A percentile compares a stretch with the other conserved stretches of the same genome.
Evolutionary conservation across 2,329 filamentous ascomycete genomes (phyloP).

Genomic region (Colletotrichum sp.): DNA sequence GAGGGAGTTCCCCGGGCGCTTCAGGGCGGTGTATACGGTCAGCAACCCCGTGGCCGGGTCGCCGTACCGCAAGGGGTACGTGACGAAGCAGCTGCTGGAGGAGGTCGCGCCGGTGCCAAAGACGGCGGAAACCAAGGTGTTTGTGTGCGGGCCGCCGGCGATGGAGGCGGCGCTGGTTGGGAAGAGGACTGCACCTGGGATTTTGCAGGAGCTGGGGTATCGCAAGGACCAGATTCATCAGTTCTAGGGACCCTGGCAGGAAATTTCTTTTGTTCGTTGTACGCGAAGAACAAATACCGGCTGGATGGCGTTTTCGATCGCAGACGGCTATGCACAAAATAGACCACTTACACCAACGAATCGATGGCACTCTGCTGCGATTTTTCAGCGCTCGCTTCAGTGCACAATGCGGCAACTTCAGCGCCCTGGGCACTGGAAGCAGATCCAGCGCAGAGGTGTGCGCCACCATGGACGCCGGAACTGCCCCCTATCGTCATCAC

Average conservation of each 20-base stretch:
- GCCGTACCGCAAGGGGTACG: slow-evolving; percentile 56
- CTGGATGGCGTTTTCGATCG: not conserved
- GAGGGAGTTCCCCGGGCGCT: slow-evolving; percentile 55
- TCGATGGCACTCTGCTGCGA: not conserved
- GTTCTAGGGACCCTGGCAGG: slow-evolving; percentile 45
- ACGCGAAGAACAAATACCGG: not conserved
- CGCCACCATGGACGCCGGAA: not conserved
- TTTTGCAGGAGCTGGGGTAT: slow-evolving; percentile 64
- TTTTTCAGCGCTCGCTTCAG: not conserved
- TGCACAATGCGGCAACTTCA: not conserved
- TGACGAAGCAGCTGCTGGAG: slow-evolving; percentile 61
- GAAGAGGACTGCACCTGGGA: slow-evolving; percentile 46
- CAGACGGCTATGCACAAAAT: not conserved
- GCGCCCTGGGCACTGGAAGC: not conserved
- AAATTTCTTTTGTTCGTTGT: not conserved
- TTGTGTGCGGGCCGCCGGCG: slow-evolving; percentile 71
- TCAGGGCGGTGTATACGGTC: slow-evolving; percentile 64
- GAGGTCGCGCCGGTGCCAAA: slow-evolving; percentile 45
- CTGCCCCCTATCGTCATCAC: not conserved
- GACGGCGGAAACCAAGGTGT: slow-evolving; percentile 58
- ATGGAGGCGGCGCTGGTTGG: slow-evolving; percentile 67
- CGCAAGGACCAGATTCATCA: slow-evolving; percentile 61
- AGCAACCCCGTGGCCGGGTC: slow-evolving; percentile 49
- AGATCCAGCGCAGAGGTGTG: not conserved
- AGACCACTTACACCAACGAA: not conserved